These are phyloP conservation scores for Kalanchoe fedtschenkoi DNA, from an alignment of 164 flowering plant species.

Conservation along the genomic window DNA sequence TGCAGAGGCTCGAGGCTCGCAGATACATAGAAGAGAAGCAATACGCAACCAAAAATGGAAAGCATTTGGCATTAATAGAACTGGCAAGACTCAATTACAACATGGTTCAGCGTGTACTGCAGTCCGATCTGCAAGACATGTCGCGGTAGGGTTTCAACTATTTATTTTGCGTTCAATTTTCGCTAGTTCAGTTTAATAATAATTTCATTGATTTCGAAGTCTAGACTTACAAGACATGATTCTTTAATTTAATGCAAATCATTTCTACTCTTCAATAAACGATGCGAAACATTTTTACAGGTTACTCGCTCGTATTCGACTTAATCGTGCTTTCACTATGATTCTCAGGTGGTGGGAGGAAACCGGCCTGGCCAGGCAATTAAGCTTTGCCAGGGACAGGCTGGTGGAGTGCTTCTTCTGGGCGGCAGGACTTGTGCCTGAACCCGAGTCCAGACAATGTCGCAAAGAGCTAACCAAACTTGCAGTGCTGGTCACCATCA, in stretches of 20 bases:
- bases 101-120: conserved; percentile 20
- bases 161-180: no score
- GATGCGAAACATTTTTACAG: no score
- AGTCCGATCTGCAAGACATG: conserved; percentile 14
- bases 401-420: conserved; percentile 18
- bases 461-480: conserved; percentile 9
- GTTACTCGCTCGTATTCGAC: no score
- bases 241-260: no score
- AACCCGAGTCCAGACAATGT: conserved; percentile 11
- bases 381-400: conserved; percentile 21
- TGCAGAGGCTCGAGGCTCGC: conserved; percentile 19
- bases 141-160: no score
- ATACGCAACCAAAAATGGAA: no score
- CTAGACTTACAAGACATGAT: no score
- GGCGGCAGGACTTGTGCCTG: conserved; percentile 3
- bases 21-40: no score
- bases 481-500: not conserved
- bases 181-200: no score
- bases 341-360: conserved; percentile 24
- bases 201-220: no score
- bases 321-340: no score
- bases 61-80: conserved; percentile 15
- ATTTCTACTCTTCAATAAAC: no score
- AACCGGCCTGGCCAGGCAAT: conserved; percentile 6
- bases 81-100: conserved; percentile 27